Percentiles rank a stretch among this genome's conserved stretches.
Conservation (phyloP, 495 filamentous ascomycete species). For the Trichoderma asperelloides region DNA sequence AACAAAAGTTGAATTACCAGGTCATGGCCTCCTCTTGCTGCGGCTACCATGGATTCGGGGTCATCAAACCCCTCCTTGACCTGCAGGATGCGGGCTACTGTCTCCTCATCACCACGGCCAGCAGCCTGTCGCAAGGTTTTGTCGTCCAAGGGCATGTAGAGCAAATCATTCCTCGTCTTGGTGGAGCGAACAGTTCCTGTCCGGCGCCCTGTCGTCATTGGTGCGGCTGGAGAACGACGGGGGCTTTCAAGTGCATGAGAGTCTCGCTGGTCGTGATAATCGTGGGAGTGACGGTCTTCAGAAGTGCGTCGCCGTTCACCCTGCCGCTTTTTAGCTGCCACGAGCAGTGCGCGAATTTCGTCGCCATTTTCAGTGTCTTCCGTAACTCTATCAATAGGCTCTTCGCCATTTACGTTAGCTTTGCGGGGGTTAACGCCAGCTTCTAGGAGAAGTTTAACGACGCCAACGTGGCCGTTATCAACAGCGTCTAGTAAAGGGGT, state of each 20-base stretch:
- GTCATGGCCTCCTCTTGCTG: constrained; percentile 85
- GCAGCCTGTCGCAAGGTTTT: constrained; percentile 75
- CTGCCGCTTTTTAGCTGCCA: constrained; percentile 42
- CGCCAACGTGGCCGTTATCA: constrained; percentile 86
- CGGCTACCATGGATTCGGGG: constrained; percentile 76
- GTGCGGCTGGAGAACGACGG: constrained; percentile 48
- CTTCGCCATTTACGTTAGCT: constrained; percentile 76
- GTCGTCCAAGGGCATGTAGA: constrained; percentile 48
- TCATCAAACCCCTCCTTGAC: constrained; percentile 62
- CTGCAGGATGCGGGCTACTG: constrained; percentile 70
- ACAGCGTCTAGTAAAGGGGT: constrained; percentile 93
- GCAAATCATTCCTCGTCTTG: constrained; percentile 46
- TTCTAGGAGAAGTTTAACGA: constrained; percentile 74
- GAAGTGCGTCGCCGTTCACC: constrained; percentile 49
- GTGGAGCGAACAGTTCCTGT: constrained; percentile 39
- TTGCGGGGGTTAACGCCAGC: constrained; percentile 84
- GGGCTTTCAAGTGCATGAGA: constrained; percentile 65
- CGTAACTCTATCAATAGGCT: constrained; percentile 74
- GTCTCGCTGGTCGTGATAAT: constrained; percentile 44
- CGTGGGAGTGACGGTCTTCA: constrained; percentile 51
- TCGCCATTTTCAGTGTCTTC: constrained; percentile 54
- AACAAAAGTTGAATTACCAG: constrained; percentile 77
- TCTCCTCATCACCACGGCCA: constrained; percentile 70
- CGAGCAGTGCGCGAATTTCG: constrained; percentile 47
- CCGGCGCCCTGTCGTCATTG: constrained; percentile 27